Base-by-base conservation (phyloP, 2,329 filamentous ascomycete species). In the Aquanectria penicillioides region DNA sequence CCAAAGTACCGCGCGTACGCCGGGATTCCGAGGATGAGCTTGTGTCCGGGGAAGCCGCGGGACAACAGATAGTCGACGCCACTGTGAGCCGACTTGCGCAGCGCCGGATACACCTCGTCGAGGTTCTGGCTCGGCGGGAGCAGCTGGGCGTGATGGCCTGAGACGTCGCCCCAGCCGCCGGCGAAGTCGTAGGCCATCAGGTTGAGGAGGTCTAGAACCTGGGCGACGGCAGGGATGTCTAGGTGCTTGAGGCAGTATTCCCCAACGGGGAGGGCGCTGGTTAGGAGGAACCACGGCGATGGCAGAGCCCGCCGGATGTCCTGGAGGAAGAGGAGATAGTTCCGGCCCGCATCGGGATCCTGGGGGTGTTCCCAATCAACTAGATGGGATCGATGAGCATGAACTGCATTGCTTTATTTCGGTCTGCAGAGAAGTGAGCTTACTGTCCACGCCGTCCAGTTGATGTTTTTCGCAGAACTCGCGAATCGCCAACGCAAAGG, bases 141-240 rank as follows among this genome's bases (percentile, higher is more conserved):
- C 0, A 91, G 81, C 67, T 89, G 86, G 2, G 88, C 85, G 31
- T 90, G 88, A 68, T 90, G 86, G 11, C 87, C 88, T 9, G 82
- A 83, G 25, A 83, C 81, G 18, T 78, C 72, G 2, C 81, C 82
- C 88, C 88, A 90, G 7, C 85, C 80, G 0, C 88, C 88, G 0
- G 83, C 81, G 64, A 89, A 89, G 71, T 91, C 88, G 69, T 91
- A 91, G 11, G 83, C 80, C 89, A 91, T 91, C 38, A 91, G 77
- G 67, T 90, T 89, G 60, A 90, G 75, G 66, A 84, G 78, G 70
- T 90, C 86, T 40, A 90, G 78, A 31, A 85, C 75, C 4, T 77
- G 64, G 2, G 82, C 78, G 2, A 84, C 83, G 10, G 79, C 75
- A 3, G 67, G 65, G 4, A 90, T 75, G 61, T 89, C 80, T 68